Evolutionary conservation across 495 filamentous ascomycete species (phyloP), one percentile per base, ranked within the genome.

Genomic region (Lasiosphaeriaceae sp.): DNA sequence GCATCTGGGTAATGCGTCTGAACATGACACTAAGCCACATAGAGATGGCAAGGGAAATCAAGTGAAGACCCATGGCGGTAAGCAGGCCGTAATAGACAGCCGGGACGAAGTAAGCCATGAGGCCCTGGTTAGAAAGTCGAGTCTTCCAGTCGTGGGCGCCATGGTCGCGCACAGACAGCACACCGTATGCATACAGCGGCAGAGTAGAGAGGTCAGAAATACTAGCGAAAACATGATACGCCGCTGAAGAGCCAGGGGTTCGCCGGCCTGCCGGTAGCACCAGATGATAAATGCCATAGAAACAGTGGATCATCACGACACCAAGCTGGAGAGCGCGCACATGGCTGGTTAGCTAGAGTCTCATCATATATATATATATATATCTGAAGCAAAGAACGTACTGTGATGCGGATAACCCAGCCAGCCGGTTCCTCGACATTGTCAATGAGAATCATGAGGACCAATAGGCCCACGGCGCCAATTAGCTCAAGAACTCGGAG

Each of bases 271-370:
- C 79, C 23, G 86, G 82, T 19, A 86, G 80, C 23, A 77, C 73
- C 23, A 94, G 82, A 68, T 95, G 89, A 65, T 87, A 91, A 45
- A 92, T 81, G 29, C 79, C 87, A 68, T 97, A 97, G 6, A 85
- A 60, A 0, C 82, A 83, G 64, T 87, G 83, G 3, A 90, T 56
- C 41, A 88, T 79, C 43, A 86, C 89, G 37, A 90, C 78, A 4
- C 82, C 87, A 47, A 90, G 85, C 89, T 77, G 57, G 35, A 17
- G 3, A 22, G n/a, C n/a, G n/a, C n/a, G n/a, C n/a, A n/a, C n/a
- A n/a, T n/a, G n/a, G n/a, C 21, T 17, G 31, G 44, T 55, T 19
- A 50, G 51, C 20, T n/a, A n/a, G 5, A 4, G 21, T 26, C 20
- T 5, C 2, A 41, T 16, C 24, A 44, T 8, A n/a, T 7, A 20